Percentiles rank a stretch among this genome's conserved stretches.
Conservation (phyloP, 208 protist genomes). For the Trypanosoma caninum region DNA sequence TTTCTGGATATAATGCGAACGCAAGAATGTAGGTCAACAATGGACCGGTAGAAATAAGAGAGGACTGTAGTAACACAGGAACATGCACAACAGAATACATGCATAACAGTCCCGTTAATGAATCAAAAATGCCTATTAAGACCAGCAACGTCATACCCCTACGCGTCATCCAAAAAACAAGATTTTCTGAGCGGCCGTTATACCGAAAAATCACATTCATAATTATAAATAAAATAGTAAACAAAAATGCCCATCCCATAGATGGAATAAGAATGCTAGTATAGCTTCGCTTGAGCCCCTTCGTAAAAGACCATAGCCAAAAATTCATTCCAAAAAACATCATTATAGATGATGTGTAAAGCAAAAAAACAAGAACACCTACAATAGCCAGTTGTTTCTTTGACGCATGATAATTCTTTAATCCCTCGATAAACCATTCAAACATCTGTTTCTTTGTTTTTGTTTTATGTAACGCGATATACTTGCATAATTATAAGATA, state of each 20-base stretch:
- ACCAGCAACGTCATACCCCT: conserved; percentile 28
- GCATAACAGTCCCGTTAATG: conserved; percentile 33
- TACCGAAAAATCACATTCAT: conserved; percentile 9
- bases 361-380: conserved; percentile 18
- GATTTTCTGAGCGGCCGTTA: conserved; percentile 6
- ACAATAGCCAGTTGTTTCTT: conserved; percentile 10
- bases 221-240: conserved; percentile 5
- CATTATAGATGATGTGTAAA: conserved; percentile 38
- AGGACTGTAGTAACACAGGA: conserved; percentile 36
- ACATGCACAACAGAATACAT: conserved; percentile 38
- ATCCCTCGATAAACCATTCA: neutral
- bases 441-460: neutral
- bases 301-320: conserved; percentile 43
- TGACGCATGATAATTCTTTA: conserved; percentile 5
- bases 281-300: conserved; percentile 35
- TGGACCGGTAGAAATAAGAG: conserved; percentile 40
- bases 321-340: conserved; percentile 52
- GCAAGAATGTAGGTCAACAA: conserved; percentile 44
- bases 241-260: conserved; percentile 27
- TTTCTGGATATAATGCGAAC: conserved; percentile 30
- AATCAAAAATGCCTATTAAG: conserved; percentile 45
- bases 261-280: conserved; percentile 33
- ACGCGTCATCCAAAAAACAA: conserved; percentile 32
- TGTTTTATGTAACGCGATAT: conserved; percentile 12
- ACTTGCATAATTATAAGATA: conserved; percentile 8